A percentile compares a stretch with the other conserved stretches of the same genome.
phyloP scores from a whole-genome alignment of 2,329 filamentous ascomycete species.

The Chlorencoelia australis region DNA sequence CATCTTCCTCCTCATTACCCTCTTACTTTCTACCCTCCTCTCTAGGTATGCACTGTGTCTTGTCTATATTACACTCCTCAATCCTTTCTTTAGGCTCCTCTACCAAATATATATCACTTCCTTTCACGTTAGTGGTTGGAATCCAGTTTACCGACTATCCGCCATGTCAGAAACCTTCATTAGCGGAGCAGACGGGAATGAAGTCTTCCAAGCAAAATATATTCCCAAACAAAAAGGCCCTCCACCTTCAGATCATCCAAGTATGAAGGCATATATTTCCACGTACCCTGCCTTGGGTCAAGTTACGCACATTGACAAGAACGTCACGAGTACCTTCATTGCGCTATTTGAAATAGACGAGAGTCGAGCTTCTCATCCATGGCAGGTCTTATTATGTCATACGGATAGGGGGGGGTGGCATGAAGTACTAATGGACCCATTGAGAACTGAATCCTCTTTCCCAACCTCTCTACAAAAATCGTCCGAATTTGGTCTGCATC shows the following conservation, averaged over 20 bases:
- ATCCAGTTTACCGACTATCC: no score
- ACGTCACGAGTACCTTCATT: conserved; percentile 45
- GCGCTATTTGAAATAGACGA: conserved; percentile 58
- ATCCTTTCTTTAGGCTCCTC: no score
- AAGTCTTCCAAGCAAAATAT: conserved; percentile 25
- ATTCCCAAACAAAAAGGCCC: conserved; percentile 25
- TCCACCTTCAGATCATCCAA: conserved; percentile 31
- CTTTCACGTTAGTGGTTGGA: no score
- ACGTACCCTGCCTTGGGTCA: conserved; percentile 68
- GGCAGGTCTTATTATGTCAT: conserved; percentile 71
- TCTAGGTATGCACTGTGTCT: no score
- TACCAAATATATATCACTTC: no score
- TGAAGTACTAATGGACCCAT: conserved; percentile 38
- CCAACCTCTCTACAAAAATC: conserved; percentile 44
- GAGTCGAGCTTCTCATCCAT: conserved; percentile 43
- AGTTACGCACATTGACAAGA: conserved; percentile 48
- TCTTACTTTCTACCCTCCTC: no score
- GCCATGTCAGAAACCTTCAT: conserved; percentile 17
- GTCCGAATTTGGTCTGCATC: conserved; percentile 23
- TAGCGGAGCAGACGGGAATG: conserved; percentile 23
- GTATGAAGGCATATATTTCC: conserved; percentile 42
- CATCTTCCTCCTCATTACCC: no score
- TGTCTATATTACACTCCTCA: no score
- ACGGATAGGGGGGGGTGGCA: conserved; percentile 43
- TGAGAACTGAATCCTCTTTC: conserved; percentile 12